Evolutionary conservation across 73 alveolate species (phyloP).

Genomic region (Paramecium octaurelia): DNA sequence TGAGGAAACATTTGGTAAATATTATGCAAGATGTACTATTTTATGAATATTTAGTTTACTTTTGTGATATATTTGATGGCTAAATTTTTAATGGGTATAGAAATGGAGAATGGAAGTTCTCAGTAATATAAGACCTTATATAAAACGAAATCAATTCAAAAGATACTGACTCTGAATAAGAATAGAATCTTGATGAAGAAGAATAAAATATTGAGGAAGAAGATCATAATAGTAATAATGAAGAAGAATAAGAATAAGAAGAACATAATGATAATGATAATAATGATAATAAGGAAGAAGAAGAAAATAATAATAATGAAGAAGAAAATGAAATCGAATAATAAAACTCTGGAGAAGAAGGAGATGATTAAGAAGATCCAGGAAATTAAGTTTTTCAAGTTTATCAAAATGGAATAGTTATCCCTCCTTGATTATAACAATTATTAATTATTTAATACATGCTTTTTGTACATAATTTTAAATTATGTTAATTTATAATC

Average conservation of each 20-base stretch:
- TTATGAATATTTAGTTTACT: neutral
- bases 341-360: neutral
- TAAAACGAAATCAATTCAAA: neutral
- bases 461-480: neutral
- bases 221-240: neutral
- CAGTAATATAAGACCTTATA: neutral
- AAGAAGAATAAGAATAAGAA: neutral
- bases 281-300: neutral
- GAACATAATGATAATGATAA: neutral
- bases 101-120: neutral
- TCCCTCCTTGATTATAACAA: neutral
- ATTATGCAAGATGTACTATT: neutral
- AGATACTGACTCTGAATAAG: neutral
- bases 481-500: neutral
- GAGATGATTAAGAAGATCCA: neutral
- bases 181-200: neutral
- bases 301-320: neutral
- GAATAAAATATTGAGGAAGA: neutral
- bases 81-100: neutral
- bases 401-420: neutral
- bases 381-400: neutral
- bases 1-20: neutral
- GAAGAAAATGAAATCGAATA: neutral
- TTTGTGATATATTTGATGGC: neutral
- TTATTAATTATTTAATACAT: neutral